These are phyloP conservation scores for Clarireedia monteithiana DNA, from an alignment of 2,329 filamentous ascomycete species.

Conservation along the genomic window DNA sequence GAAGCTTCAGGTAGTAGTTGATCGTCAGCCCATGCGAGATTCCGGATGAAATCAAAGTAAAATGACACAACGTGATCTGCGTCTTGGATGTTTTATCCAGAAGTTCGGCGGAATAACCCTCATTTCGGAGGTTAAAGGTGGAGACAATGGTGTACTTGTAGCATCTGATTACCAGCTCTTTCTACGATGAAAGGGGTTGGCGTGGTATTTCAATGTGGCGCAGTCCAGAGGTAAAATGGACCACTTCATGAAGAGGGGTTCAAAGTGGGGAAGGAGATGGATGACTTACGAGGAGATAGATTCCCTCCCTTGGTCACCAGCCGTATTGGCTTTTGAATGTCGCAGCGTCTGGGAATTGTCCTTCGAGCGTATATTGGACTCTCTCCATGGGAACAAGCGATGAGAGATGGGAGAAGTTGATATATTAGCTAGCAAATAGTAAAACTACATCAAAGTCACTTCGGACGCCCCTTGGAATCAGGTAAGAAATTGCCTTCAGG, in stretches of 20 bases:
- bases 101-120: not conserved
- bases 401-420: not conserved
- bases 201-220: constrained; percentile 4
- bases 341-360: no score
- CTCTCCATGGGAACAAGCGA: not conserved
- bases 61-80: not conserved
- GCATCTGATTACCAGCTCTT: not conserved
- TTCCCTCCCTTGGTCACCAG: no score
- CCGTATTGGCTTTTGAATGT: no score
- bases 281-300: not conserved
- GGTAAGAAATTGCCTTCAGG: not conserved
- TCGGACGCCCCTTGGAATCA: not conserved
- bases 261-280: not conserved
- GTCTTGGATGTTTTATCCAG: not conserved
- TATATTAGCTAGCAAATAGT: not conserved
- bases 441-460: not conserved
- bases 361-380: not conserved
- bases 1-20: not conserved
- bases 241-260: constrained; percentile 2
- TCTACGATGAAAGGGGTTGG: not conserved
- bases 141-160: not conserved
- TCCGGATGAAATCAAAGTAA: not conserved
- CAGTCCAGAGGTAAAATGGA: not conserved
- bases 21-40: not conserved
- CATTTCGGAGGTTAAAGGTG: not conserved